Conservation (phyloP, 108 stramenopile species). For the Nannochloropsis salina region DNA sequence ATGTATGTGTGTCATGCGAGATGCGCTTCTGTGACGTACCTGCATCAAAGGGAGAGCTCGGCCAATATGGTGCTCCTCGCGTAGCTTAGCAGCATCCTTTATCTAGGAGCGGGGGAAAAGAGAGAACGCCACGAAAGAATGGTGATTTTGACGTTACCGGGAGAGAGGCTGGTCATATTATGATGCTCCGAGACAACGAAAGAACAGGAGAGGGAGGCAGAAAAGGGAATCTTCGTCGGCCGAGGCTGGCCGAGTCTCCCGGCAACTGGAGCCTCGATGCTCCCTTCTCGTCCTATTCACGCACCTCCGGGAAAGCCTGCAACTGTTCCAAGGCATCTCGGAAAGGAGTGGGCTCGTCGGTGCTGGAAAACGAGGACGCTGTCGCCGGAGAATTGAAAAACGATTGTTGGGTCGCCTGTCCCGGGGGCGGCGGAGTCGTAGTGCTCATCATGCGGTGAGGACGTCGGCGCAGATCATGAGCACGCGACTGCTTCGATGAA, state of each 20-base stretch:
- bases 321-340: neutral
- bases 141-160: too few species aligned
- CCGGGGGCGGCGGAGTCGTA: neutral
- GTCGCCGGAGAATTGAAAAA: neutral
- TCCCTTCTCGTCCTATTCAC: neutral
- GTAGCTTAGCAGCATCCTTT: neutral
- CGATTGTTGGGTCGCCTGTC: neutral
- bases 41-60: slow-evolving; percentile 9
- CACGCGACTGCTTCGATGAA: neutral
- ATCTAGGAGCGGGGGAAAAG: neutral
- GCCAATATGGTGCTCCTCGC: neutral
- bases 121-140: neutral
- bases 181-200: too few species aligned
- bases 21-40: neutral
- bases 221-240: too few species aligned
- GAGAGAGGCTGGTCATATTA: too few species aligned
- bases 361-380: neutral
- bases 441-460: slow-evolving; percentile 19
- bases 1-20: too few species aligned
- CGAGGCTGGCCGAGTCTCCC: too few species aligned
- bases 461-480: neutral
- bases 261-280: neutral
- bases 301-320: neutral
- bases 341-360: neutral
- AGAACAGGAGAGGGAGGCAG: too few species aligned